Conservation (phyloP, 371 early-diverging fungal species). For the Dichotomocladium elegans region DNA sequence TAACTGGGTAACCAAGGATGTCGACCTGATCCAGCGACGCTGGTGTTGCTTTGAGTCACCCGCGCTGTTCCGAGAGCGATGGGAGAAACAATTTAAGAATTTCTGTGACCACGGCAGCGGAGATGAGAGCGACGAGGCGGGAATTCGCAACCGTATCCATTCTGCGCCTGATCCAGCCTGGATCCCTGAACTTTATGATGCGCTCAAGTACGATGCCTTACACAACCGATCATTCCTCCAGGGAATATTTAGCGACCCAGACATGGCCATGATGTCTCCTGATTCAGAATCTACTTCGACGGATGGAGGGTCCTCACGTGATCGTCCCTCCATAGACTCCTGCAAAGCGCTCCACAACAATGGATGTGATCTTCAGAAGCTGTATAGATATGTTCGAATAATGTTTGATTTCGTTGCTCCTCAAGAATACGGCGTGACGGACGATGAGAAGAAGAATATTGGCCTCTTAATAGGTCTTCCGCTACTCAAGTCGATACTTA, state of each 20-base stretch:
- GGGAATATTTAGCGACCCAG: slow-evolving; percentile 50
- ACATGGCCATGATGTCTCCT: slow-evolving; percentile 2
- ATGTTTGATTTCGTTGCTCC: slow-evolving; percentile 94
- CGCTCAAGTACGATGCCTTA: slow-evolving; percentile 92
- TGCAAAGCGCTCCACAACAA: slow-evolving; percentile 1
- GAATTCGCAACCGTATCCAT: slow-evolving; percentile 13
- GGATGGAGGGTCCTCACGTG: slow-evolving; percentile 7
- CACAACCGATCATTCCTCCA: slow-evolving; percentile 89
- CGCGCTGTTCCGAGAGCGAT: slow-evolving; percentile 81
- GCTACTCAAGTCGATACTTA: slow-evolving; percentile 72
- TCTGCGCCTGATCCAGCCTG: slow-evolving; percentile 72
- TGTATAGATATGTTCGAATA: slow-evolving; percentile 80
- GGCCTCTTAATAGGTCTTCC: slow-evolving; percentile 79
- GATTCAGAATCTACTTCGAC: slow-evolving; percentile 6
- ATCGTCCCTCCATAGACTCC: slow-evolving; percentile 5
- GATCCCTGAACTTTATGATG: slow-evolving; percentile 91
- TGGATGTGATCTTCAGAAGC: slow-evolving; percentile 42
- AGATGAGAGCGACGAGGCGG: slow-evolving; percentile 35
- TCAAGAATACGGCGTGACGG: slow-evolving; percentile 87
- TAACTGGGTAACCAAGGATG: slow-evolving; percentile 62
- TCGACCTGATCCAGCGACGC: slow-evolving; percentile 56
- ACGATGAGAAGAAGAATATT: slow-evolving; percentile 82
- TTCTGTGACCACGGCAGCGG: slow-evolving; percentile 68
- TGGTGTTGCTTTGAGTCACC: slow-evolving; percentile 86
- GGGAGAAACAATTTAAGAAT: slow-evolving; percentile 92